phyloP scores from a whole-genome alignment of 2,329 filamentous ascomycete genomes.

The Scytalidium sp. region DNA sequence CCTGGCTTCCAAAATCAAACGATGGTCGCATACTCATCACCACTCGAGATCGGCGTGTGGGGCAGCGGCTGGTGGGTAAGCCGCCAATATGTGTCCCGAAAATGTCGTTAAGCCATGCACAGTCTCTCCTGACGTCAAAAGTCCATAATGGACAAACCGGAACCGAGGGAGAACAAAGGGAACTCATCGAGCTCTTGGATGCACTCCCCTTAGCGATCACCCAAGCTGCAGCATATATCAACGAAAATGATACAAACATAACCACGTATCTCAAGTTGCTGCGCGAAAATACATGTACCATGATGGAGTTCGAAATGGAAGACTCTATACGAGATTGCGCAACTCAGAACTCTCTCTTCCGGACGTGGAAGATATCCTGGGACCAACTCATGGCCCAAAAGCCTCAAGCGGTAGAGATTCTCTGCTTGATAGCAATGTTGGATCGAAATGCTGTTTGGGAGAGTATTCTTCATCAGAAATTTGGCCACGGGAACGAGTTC shows the following conservation, averaged over 20 bases:
- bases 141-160: conserved; percentile 3
- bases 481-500: conserved; percentile 6
- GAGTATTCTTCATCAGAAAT: conserved; percentile 10
- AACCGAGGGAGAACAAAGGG: conserved; percentile 5
- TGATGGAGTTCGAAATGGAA: no score
- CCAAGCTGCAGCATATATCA: conserved; percentile 37
- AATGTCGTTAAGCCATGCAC: no score
- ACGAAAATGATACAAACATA: conserved; percentile 21
- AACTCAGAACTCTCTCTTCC: conserved; percentile 9
- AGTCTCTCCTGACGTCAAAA: no score
- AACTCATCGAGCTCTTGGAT: conserved; percentile 28
- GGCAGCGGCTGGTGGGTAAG: no score
- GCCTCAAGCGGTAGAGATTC: conserved; percentile 10
- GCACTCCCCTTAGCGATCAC: conserved; percentile 36
- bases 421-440: conserved; percentile 14
- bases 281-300: no score
- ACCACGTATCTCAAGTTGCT: conserved; percentile 32
- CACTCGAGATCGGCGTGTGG: no score
- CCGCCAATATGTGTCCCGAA: no score
- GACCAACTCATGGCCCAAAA: conserved; percentile 8
- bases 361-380: conserved; percentile 16
- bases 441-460: conserved; percentile 17
- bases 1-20: conserved; percentile 29
- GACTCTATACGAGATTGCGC: background rate
- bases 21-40: conserved; percentile 32